A percentile compares a stretch with the other conserved stretches of the same genome.
Conservation (phyloP, 2,329 filamentous ascomycete genomes). For the Pseudogymnoascus sp. region DNA sequence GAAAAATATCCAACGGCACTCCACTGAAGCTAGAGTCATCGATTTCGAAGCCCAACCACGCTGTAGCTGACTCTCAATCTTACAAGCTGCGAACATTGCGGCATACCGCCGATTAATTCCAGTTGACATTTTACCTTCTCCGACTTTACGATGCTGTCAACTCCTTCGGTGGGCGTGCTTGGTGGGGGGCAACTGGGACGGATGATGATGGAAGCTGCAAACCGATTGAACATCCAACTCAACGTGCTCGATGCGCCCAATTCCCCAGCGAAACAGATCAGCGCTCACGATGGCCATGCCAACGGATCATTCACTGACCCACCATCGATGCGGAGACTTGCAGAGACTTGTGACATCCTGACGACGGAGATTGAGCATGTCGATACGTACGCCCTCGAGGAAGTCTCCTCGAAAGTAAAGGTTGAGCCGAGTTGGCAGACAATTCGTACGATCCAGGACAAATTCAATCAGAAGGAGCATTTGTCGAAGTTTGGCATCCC, state of each 20-base stretch:
- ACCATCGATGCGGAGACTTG: conserved; percentile 70
- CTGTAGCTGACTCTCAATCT: background rate
- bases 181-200: conserved; percentile 72
- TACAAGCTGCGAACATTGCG: background rate
- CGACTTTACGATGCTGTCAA: conserved; percentile 3
- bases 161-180: conserved; percentile 35
- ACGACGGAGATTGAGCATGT: conserved; percentile 96
- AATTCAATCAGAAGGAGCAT: conserved; percentile 82
- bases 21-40: background rate
- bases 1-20: background rate
- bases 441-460: conserved; percentile 84
- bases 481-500: conserved; percentile 59
- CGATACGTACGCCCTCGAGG: conserved; percentile 79
- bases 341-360: conserved; percentile 65
- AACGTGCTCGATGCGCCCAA: conserved; percentile 70
- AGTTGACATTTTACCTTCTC: background rate
- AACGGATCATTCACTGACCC: conserved; percentile 82
- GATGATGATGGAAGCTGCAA: conserved; percentile 86
- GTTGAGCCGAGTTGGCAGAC: conserved; percentile 81
- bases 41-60: background rate
- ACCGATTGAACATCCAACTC: conserved; percentile 65
- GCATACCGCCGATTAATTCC: background rate
- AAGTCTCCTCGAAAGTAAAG: conserved; percentile 59
- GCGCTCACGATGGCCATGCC: conserved; percentile 64
- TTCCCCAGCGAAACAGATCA: conserved; percentile 79